These are phyloP conservation scores for Alternaria postmessia DNA, from an alignment of 2,329 filamentous ascomycete genomes.

Conservation along the genomic window DNA sequence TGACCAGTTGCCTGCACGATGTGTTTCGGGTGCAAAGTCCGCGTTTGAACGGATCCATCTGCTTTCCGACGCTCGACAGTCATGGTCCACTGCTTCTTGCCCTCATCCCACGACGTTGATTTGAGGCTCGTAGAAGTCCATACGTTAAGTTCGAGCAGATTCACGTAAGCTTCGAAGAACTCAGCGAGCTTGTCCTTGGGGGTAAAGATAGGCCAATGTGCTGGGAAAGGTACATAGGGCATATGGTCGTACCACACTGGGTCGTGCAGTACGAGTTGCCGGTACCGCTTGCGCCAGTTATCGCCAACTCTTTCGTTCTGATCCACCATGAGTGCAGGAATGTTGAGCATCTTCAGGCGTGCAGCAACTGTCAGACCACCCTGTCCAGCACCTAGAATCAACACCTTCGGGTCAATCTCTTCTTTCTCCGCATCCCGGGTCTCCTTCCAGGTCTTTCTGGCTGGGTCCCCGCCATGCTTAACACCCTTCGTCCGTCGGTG, in stretches of 20 bases:
- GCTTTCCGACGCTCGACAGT: conserved; percentile 35
- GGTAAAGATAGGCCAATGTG: conserved; percentile 44
- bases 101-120: conserved; percentile 51
- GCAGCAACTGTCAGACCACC: conserved; percentile 56
- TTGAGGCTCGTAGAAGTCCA: conserved; percentile 51
- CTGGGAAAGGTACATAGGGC: conserved; percentile 46
- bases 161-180: conserved; percentile 50
- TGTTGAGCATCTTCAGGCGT: conserved; percentile 54
- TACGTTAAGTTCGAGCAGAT: conserved; percentile 50
- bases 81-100: conserved; percentile 50
- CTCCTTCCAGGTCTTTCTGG: conserved; percentile 44
- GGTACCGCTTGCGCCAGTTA: conserved; percentile 58
- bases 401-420: conserved; percentile 37
- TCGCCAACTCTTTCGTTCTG: conserved; percentile 54
- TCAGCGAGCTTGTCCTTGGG: conserved; percentile 50
- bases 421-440: conserved; percentile 38
- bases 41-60: conserved; percentile 32
- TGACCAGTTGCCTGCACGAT: conserved; percentile 44
- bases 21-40: conserved; percentile 39
- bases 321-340: conserved; percentile 57
- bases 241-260: conserved; percentile 52
- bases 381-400: conserved; percentile 54
- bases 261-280: conserved; percentile 54
- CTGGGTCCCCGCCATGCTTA: conserved; percentile 38
- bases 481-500: conserved; percentile 40